phyloP scores from a whole-genome alignment of 2,329 filamentous ascomycete genomes.

The Epichloe gansuensis region DNA sequence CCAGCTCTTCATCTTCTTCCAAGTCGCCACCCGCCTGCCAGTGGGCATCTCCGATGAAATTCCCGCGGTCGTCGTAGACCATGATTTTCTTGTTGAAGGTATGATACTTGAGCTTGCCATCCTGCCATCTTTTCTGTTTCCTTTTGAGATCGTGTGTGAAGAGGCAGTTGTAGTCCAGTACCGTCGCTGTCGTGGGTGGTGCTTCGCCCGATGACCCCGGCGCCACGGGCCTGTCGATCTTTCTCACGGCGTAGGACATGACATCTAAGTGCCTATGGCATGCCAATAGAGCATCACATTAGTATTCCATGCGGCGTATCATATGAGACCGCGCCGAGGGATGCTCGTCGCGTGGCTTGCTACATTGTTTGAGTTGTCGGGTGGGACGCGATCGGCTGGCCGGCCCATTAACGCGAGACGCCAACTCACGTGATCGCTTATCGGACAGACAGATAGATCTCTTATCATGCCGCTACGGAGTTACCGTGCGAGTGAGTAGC shows the following conservation, averaged over 20 bases:
- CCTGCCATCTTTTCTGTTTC: conserved; percentile 89
- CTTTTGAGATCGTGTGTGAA: conserved; percentile 75
- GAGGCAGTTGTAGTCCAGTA: conserved; percentile 73
- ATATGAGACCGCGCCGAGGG: background rate
- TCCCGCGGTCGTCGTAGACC: conserved; percentile 72
- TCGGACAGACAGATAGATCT: too few relatives aligned
- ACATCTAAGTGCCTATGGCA: background rate
- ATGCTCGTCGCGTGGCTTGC: background rate
- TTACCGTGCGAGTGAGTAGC: too few relatives aligned
- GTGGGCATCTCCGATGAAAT: conserved; percentile 75
- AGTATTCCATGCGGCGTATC: background rate
- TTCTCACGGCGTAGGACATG: conserved; percentile 13
- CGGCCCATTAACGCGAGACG: conserved; percentile 8
- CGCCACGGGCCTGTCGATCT: background rate
- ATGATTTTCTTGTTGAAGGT: conserved; percentile 84
- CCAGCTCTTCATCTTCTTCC: conserved; percentile 69
- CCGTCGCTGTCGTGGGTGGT: conserved; percentile 44
- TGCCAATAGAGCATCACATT: background rate
- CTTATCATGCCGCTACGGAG: too few relatives aligned
- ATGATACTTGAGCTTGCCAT: conserved; percentile 78
- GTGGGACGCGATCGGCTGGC: background rate
- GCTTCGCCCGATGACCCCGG: background rate
- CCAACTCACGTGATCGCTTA: conserved; percentile 10
- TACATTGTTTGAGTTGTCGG: background rate
- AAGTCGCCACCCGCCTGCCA: conserved; percentile 59